These are phyloP conservation scores for Letharia columbiana DNA, from an alignment of 495 filamentous ascomycete species.

Conservation along the genomic window DNA sequence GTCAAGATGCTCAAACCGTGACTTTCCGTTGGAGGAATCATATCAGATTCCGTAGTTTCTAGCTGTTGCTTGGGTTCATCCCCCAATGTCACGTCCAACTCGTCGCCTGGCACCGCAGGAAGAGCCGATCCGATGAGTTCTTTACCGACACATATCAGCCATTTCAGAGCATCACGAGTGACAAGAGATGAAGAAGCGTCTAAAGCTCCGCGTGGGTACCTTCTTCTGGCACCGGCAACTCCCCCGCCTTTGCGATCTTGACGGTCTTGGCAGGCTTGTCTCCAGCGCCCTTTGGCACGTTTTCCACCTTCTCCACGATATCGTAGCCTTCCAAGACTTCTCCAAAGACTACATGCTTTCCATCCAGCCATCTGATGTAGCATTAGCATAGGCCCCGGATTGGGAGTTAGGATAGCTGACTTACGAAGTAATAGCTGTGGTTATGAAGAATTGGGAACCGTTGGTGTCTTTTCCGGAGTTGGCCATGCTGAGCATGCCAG, in stretches of 20 bases:
- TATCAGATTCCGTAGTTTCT: conserved; percentile 23
- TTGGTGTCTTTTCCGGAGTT: conserved; percentile 98
- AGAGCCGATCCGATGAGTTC: conserved; percentile 30
- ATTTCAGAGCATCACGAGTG: conserved; percentile 24
- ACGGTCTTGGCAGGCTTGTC: conserved; percentile 69
- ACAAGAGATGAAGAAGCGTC: conserved; percentile 32
- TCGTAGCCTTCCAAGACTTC: conserved; percentile 90
- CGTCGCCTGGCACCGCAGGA: conserved; percentile 29
- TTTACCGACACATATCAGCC: conserved; percentile 35
- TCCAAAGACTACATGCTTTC: conserved; percentile 83
- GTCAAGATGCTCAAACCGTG: conserved; percentile 31
- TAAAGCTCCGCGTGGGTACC: conserved; percentile 98
- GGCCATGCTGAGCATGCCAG: conserved; percentile 61
- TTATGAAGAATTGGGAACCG: conserved; percentile 98
- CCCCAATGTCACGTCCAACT: conserved; percentile 32
- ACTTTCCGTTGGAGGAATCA: conserved; percentile 23
- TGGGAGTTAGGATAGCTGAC: conserved; percentile 25
- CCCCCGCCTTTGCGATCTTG: conserved; percentile 91
- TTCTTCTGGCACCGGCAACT: conserved; percentile 81
- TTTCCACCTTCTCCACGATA: conserved; percentile 80
- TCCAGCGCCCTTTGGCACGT: conserved; percentile 55
- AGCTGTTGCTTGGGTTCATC: conserved; percentile 17
- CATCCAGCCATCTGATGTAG: conserved; percentile 70
- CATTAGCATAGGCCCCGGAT: conserved; percentile 26
- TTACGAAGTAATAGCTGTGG: conserved; percentile 73